phyloP scores from a whole-genome alignment of 768 basidiomycete species.

The Trametes coccinea region DNA sequence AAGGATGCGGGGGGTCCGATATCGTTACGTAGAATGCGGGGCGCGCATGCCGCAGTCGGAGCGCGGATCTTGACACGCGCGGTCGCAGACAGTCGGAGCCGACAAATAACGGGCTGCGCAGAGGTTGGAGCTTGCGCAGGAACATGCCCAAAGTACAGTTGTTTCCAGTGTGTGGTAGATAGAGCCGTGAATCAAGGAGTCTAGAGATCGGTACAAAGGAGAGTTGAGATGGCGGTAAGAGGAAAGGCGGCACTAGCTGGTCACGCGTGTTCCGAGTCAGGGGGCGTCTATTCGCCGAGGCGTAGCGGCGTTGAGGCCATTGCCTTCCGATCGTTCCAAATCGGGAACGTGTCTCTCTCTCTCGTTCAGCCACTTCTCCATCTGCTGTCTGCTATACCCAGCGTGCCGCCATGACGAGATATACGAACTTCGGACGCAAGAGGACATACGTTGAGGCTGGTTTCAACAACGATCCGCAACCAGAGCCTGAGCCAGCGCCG shows the following conservation, averaged over 20 bases:
- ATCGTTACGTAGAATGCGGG: conserved; percentile 16
- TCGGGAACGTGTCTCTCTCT: background rate
- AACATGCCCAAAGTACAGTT: conserved; percentile 3
- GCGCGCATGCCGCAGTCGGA: background rate
- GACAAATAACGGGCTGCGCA: background rate
- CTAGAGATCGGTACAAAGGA: background rate
- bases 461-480: conserved; percentile 35
- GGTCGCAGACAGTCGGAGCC: conserved; percentile 1
- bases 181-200: too few species aligned
- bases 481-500: conserved; percentile 20
- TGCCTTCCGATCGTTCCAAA: conserved; percentile 13
- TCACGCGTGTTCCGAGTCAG: background rate
- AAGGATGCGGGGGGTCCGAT: conserved; percentile 6
- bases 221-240: background rate
- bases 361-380: background rate
- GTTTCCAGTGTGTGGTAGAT: too few species aligned
- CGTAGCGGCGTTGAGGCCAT: conserved; percentile 14
- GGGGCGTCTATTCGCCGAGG: conserved; percentile 1
- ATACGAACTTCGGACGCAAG: conserved; percentile 75
- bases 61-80: background rate
- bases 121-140: conserved; percentile 1
- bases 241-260: background rate
- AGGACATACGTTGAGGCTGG: conserved; percentile 70
- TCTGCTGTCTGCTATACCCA: background rate
- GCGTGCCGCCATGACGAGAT: conserved; percentile 61